These are phyloP conservation scores for Vanderwaltozyma verrucispora DNA, from an alignment of 805 yeast species.

Conservation along the genomic window DNA sequence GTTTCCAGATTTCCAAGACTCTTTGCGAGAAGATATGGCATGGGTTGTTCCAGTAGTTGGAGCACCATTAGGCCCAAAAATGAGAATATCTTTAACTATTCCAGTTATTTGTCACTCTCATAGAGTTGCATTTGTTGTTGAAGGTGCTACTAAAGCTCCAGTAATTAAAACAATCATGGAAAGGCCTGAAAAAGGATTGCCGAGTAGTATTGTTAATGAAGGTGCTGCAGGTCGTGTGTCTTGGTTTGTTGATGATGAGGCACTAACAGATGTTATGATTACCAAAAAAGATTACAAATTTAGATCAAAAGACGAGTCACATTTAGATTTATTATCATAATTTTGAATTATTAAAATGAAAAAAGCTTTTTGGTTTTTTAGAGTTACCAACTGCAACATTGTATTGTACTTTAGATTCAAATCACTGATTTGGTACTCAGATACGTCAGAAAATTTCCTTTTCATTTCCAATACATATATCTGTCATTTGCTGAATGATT, in stretches of 20 bases:
- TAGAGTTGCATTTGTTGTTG: conserved; percentile 86
- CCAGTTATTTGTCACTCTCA: conserved; percentile 91
- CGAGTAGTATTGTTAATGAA: conserved; percentile 84
- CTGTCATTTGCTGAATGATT: too few species aligned
- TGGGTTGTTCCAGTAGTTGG: conserved; percentile 89
- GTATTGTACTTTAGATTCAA: too few species aligned
- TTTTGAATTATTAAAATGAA: too few species aligned
- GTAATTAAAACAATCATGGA: conserved; percentile 84
- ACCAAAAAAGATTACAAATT: conserved; percentile 17
- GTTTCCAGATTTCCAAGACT: conserved; percentile 74
- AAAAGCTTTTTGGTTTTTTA: too few species aligned
- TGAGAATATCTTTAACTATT: conserved; percentile 77
- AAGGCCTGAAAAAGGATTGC: conserved; percentile 90
- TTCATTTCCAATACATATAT: too few species aligned
- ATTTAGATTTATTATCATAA: not conserved
- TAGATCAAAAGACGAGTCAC: not conserved
- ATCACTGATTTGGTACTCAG: too few species aligned
- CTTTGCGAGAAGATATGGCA: conserved; percentile 74
- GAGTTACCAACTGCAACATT: too few species aligned
- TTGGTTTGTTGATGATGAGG: conserved; percentile 94
- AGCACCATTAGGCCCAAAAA: conserved; percentile 77
- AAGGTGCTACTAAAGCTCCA: conserved; percentile 90
- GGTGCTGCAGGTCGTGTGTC: conserved; percentile 88
- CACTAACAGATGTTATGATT: conserved; percentile 61
- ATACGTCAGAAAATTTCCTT: too few species aligned